phyloP scores from a whole-genome alignment of 306 rosid genomes.

The Elaeagnus macrophylla region DNA sequence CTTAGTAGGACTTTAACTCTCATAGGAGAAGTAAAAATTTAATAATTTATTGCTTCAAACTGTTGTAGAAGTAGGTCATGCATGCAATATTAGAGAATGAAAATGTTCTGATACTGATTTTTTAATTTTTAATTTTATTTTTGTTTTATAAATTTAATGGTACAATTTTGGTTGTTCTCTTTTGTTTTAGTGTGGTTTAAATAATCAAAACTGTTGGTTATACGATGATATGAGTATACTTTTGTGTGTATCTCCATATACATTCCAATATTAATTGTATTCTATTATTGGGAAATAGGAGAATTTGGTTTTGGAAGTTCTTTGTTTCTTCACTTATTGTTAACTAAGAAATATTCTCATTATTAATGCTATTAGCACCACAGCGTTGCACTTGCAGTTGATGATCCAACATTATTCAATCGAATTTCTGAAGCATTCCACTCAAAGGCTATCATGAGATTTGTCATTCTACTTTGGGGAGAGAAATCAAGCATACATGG shows the following conservation, averaged over 20 bases:
- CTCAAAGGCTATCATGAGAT: constrained; percentile 51
- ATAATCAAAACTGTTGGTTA: background rate
- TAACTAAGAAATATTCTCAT: constrained; percentile 11
- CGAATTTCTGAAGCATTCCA: constrained; percentile 47
- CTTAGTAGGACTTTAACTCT: background rate
- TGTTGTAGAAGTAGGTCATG: background rate
- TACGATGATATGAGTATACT: background rate
- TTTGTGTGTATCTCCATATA: no score
- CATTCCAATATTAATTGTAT: background rate
- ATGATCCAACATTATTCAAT: constrained; percentile 71
- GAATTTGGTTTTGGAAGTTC: background rate
- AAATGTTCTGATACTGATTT: background rate
- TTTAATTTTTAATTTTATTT: background rate
- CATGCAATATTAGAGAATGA: background rate
- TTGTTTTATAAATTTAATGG: background rate
- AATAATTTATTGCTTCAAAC: background rate
- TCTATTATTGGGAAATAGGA: background rate
- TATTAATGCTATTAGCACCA: constrained; percentile 10
- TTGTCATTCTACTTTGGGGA: constrained; percentile 89
- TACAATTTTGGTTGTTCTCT: background rate
- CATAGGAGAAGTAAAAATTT: background rate
- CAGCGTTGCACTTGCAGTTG: constrained; percentile 85
- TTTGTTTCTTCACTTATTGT: constrained; percentile 3
- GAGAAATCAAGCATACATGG: constrained; percentile 50
- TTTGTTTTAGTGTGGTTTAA: background rate